phyloP scores from a whole-genome alignment of 306 rosid species.

The Dalbergia cultrata region DNA sequence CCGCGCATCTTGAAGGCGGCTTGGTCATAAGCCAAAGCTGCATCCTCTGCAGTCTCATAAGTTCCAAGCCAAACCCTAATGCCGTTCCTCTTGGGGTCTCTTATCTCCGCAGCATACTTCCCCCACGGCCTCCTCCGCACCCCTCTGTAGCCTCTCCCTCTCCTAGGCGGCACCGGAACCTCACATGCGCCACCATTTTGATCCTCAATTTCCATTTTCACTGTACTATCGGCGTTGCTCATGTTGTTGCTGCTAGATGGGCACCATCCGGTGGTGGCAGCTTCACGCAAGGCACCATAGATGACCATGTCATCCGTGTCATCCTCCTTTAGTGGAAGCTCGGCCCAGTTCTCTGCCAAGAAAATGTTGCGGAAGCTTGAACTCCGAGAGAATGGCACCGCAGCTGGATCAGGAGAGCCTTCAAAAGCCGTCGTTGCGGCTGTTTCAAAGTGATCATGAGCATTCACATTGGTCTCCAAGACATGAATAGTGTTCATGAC shows the following conservation, averaged over 20 bases:
- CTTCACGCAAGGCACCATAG: constrained; percentile 41
- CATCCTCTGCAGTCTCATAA: constrained; percentile 58
- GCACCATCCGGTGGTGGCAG: constrained; percentile 47
- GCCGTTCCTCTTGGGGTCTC: constrained; percentile 59
- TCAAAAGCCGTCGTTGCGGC: neutral
- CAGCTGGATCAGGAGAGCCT: neutral
- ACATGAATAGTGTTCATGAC: constrained; percentile 19
- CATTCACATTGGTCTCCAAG: constrained; percentile 10
- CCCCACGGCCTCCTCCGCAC: constrained; percentile 74
- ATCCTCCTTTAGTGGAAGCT: constrained; percentile 51
- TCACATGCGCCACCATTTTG: neutral
- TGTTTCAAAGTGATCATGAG: neutral
- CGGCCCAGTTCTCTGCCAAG: constrained; percentile 46
- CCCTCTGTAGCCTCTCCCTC: constrained; percentile 47
- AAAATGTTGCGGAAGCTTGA: constrained; percentile 39
- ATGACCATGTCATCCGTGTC: constrained; percentile 53
- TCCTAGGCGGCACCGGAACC: neutral
- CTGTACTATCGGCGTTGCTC: neutral
- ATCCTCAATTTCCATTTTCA: constrained; percentile 4
- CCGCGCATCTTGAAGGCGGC: constrained; percentile 71
- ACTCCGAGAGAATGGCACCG: neutral
- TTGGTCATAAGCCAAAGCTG: constrained; percentile 70
- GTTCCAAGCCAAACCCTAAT: constrained; percentile 72
- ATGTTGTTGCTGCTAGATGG: neutral
- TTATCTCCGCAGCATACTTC: constrained; percentile 68